Evolutionary conservation across 148 eudicot species (phyloP), one percentile per base, ranked within the genome.

Genomic region (Rheum nobile): DNA sequence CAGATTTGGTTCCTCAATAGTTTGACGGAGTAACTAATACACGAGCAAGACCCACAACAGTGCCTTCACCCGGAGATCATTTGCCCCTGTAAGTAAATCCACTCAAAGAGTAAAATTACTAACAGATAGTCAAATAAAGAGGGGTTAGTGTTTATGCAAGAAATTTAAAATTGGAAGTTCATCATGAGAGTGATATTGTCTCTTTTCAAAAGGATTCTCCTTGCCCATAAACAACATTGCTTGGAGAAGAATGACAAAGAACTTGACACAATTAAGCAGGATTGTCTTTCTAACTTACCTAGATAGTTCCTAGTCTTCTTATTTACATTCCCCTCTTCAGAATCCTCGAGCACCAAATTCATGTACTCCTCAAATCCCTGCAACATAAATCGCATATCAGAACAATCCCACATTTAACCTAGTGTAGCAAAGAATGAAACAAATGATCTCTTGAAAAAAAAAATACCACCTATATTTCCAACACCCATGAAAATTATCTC

Each of bases 321-420:
- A 83, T 93, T 93, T 10, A 93, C 76, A 48, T 82, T 88, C 41
- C 91, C 91, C 81, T 93, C 98, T 83, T 93, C 97, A 50, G 97
- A 95, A 38, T 93, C 98, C 46, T 93, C 98, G 75, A 93, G 72
- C 52, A 91, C 97, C 87, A 93, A 83, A 73, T 93, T 93, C 98
- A 93, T 93, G 86, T 93, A 93, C 82, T 93, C 98, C 61, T 90
- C 96, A 75, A 93, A 93, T 7, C 98, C 98, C 96, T 90, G 32
- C 1, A 63, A 0, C 10, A 31, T 0, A 32, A 63, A 28, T 63
- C 4, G 34, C 0, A 13, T 24, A 16, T 63, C 39, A 63, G 69
- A 59, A 2, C 34, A 9, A 12, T 24, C 0, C 0, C 19, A 59
- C 3, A 59, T 28, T 13, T 10, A 26, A 59, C 67, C 67, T 59